phyloP scores from a whole-genome alignment of 1,139 yeast species.

The Saccharomycopsis hybrid region DNA sequence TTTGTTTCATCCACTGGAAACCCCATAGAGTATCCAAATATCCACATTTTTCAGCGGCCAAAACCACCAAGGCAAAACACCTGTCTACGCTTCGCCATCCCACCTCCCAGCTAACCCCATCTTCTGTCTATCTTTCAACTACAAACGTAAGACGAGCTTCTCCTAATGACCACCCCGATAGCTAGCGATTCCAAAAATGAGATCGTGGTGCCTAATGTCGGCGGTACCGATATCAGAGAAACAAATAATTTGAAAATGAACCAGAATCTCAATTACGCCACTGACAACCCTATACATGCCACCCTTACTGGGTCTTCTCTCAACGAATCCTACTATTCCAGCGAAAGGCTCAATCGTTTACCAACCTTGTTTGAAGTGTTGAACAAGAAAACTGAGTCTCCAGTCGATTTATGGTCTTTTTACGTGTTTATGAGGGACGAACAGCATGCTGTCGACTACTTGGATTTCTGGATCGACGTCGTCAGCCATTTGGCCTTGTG shows the following conservation, averaged over 20 bases:
- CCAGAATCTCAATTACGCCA: constrained; percentile 3
- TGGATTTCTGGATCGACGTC: constrained; percentile 91
- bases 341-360: constrained; percentile 40
- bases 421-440: constrained; percentile 86
- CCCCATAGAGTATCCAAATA: no score
- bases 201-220: constrained; percentile 20
- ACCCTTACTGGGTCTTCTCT: constrained; percentile 10
- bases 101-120: no score
- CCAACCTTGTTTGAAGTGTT: constrained; percentile 91
- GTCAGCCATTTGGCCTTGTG: constrained; percentile 84
- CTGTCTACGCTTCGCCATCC: no score
- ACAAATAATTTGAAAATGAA: constrained; percentile 19
- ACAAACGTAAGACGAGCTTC: no score
- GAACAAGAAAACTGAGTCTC: constrained; percentile 73
- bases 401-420: constrained; percentile 88
- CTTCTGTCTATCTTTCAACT: no score
- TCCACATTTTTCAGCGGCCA: no score
- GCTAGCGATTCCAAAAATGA: constrained; percentile 5
- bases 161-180: neutral
- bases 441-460: constrained; percentile 79
- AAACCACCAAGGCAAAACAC: no score
- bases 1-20: no score
- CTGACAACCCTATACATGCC: constrained; percentile 15
- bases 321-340: constrained; percentile 1
- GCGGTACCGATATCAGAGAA: constrained; percentile 21